Percentiles rank a stretch among this genome's conserved stretches.
phyloP scores from a whole-genome alignment of 2,329 filamentous ascomycete genomes.

The Monosporascus sp. region DNA sequence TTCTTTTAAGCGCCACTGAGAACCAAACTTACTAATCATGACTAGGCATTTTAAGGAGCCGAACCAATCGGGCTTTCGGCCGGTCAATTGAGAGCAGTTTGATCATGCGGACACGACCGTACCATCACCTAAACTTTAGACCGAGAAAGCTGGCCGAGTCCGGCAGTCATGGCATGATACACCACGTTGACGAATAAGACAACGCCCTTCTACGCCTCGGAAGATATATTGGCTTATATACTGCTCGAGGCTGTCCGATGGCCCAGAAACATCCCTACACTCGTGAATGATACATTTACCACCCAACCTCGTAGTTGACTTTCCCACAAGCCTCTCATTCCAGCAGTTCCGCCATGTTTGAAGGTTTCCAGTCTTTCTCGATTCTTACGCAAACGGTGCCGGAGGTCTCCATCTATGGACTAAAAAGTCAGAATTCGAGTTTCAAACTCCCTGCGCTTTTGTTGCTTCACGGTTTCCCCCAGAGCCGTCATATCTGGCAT shows the following conservation, averaged over 20 bases:
- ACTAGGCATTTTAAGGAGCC: background rate
- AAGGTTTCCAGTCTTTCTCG: conserved; percentile 32
- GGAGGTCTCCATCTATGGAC: conserved; percentile 37
- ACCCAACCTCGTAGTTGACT: too few species aligned
- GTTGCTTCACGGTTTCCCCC: conserved; percentile 47
- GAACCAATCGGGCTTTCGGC: background rate
- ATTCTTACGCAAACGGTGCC: conserved; percentile 30
- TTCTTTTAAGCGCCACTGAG: background rate
- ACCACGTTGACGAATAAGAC: background rate
- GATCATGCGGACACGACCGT: background rate
- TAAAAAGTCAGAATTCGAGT: conserved; percentile 27
- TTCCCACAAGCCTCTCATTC: too few species aligned
- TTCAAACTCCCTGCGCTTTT: conserved; percentile 33
- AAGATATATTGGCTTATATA: too few species aligned
- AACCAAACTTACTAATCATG: background rate
- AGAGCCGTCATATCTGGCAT: conserved; percentile 49
- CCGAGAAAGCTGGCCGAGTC: background rate
- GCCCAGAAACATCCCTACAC: too few species aligned
- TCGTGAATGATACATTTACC: too few species aligned
- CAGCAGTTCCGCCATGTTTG: conserved; percentile 27
- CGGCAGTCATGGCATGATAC: background rate
- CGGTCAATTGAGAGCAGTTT: too few species aligned
- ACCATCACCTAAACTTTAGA: background rate
- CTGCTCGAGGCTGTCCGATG: too few species aligned
- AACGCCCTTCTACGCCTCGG: too few species aligned